These are phyloP conservation scores for Pyrenochaeta sp. DNA, from an alignment of 2,329 filamentous ascomycete genomes.

Conservation along the genomic window DNA sequence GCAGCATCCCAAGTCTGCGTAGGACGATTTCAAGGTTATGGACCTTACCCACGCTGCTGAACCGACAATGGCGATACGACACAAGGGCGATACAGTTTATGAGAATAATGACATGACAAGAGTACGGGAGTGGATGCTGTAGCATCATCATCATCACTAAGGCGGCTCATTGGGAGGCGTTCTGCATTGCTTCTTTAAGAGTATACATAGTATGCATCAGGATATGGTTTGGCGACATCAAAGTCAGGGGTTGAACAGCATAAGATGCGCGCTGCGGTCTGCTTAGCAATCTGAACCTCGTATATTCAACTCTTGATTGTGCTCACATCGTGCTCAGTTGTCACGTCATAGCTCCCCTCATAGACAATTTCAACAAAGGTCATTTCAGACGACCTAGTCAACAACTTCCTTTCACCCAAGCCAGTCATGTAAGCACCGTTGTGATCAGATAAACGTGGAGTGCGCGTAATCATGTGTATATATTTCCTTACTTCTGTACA, in stretches of 20 bases:
- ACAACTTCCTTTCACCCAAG: no score
- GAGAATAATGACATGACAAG: slow-evolving; percentile 4
- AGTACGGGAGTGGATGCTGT: slow-evolving; percentile 5
- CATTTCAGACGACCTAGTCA: no score
- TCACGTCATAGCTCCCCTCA: no score
- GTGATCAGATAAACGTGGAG: no score
- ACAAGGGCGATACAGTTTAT: slow-evolving; percentile 16
- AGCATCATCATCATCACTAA: slow-evolving; percentile 5
- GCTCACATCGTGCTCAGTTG: no score
- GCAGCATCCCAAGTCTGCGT: slow-evolving; percentile 50
- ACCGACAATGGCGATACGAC: slow-evolving; percentile 15
- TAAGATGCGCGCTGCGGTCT: no score
- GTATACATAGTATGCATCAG: slow-evolving; percentile 9
- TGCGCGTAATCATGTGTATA: no score
- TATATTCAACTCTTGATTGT: no score
- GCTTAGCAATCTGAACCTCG: no score
- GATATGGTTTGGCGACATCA: not conserved
- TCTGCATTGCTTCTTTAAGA: slow-evolving; percentile 15
- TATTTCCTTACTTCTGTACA: no score
- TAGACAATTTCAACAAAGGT: no score
- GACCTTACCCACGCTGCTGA: not conserved
- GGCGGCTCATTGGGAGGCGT: slow-evolving; percentile 19
- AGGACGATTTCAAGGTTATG: slow-evolving; percentile 3
- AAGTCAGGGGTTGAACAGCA: not conserved
- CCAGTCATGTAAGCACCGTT: no score